Conservation (phyloP, 768 basidiomycete species). For the Mycena metata region DNA sequence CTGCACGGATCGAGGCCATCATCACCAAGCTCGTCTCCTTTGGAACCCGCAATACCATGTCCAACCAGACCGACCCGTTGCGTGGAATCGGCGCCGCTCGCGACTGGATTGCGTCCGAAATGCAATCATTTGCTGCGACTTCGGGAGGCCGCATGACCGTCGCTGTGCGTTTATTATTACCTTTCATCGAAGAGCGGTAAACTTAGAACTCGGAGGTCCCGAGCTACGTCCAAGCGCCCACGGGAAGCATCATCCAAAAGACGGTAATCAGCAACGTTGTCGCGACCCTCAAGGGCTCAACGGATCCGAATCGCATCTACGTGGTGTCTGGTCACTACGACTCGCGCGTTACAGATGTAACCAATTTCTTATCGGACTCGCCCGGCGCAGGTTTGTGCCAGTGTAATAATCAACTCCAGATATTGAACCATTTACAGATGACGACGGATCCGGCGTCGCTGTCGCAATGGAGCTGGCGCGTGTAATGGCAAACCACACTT, state of each 20-base stretch:
- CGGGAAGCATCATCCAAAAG: conserved; percentile 52
- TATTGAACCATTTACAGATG: conserved; percentile 44
- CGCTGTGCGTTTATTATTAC: conserved; percentile 36
- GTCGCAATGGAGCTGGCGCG: conserved; percentile 67
- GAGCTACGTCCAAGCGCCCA: conserved; percentile 58
- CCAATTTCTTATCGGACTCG: conserved; percentile 59
- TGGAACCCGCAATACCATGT: conserved; percentile 67
- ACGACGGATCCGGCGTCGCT: conserved; percentile 68
- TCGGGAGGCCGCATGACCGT: conserved; percentile 60
- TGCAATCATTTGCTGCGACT: conserved; percentile 54
- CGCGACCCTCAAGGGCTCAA: conserved; percentile 62
- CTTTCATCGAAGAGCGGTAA: background rate
- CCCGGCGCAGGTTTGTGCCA: conserved; percentile 55
- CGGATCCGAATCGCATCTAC: conserved; percentile 64
- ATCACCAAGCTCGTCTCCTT: conserved; percentile 68
- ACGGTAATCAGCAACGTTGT: conserved; percentile 66
- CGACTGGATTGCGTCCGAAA: conserved; percentile 66
- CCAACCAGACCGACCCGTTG: conserved; percentile 64
- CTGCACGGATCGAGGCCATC: conserved; percentile 58
- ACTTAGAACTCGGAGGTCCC: conserved; percentile 44
- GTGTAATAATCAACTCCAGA: no score
- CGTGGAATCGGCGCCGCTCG: conserved; percentile 69
- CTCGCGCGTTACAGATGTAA: conserved; percentile 56
- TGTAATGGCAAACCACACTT: conserved; percentile 61
- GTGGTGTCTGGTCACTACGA: conserved; percentile 71